Base-by-base conservation (phyloP, 2,329 filamentous ascomycete species). In the Tolypocladium album region DNA sequence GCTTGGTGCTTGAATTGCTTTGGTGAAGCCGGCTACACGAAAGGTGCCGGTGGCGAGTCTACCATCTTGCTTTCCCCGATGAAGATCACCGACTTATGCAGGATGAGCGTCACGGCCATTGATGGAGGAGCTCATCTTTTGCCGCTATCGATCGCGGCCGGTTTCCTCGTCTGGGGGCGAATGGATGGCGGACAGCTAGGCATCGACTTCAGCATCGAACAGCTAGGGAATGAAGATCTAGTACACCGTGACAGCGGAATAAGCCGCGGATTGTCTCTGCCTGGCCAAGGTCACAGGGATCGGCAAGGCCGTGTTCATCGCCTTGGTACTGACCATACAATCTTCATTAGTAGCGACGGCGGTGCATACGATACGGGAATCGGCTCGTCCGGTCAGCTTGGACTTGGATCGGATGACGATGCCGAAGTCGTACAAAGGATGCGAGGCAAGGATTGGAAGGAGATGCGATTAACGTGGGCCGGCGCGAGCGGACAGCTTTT, bases 1-100 rank as follows among this genome's bases (percentile, higher is more conserved):
- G 81, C 83, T 0, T 93, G 89, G 89, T 89, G 90, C n/a, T 76
- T 90, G 40, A 93, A 94, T 77, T 88, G 86, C 71, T 92, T 87
- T 69, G 87, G 86, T 62, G 84, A 93, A 74, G 88, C 87, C 13
- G 89, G 87, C 55, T 76, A 82, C 58, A 77, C 79, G 58, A 58
- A 58, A 27, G 59, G 55, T 1, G 66, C 66, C 5, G 64, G 66
- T 1, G 57, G 58, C 8, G 61, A 86, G 62, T 81, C 82, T 61
- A 82, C 83, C 20, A 79, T 86, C 62, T 13, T 81, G 82, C 61
- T 87, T 9, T 80, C 82, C 61, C 87, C 89, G 2, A 83, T 82
- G 17, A 73, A 86, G 38, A 83, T 94, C 34, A 73, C 82, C 5
- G 80, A 79, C 5, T 80, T 95, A 9, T 76, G 77, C 39, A 78